phyloP scores from a whole-genome alignment of 2,329 filamentous ascomycete genomes.

The Paramyrothecium roridum region DNA sequence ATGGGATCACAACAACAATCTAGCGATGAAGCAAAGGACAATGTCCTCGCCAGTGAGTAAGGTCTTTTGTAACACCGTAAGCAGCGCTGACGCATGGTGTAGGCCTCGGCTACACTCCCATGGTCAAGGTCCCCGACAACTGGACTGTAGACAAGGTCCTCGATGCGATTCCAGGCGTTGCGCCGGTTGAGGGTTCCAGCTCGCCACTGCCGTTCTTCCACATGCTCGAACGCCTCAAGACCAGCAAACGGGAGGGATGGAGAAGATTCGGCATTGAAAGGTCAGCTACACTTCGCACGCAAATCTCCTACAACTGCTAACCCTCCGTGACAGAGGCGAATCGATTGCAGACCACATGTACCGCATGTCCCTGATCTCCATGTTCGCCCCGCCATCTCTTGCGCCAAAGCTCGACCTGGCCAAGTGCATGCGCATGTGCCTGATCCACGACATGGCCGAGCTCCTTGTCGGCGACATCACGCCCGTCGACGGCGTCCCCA shows the following conservation, averaged over 20 bases:
- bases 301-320: slow-evolving; percentile 2
- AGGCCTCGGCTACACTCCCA: slow-evolving; percentile 32
- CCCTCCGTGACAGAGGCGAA: slow-evolving; percentile 58
- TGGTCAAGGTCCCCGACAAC: slow-evolving; percentile 37
- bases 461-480: slow-evolving; percentile 95
- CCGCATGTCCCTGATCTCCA: slow-evolving; percentile 94
- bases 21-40: not conserved
- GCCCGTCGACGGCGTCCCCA: slow-evolving; percentile 80
- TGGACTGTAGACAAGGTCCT: slow-evolving; percentile 64
- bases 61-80: not conserved
- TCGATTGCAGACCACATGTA: slow-evolving; percentile 99
- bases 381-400: slow-evolving; percentile 80
- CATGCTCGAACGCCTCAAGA: slow-evolving; percentile 89
- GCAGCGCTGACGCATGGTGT: not conserved
- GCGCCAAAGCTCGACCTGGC: slow-evolving; percentile 69
- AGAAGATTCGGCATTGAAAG: slow-evolving; percentile 74
- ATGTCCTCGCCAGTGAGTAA: not conserved
- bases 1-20: slow-evolving; percentile 7
- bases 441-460: slow-evolving; percentile 98
- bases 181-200: slow-evolving; percentile 56
- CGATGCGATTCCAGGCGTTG: slow-evolving; percentile 51
- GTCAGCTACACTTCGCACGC: slow-evolving; percentile 28
- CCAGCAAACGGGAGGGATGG: slow-evolving; percentile 95
- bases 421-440: slow-evolving; percentile 90
- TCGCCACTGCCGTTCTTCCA: slow-evolving; percentile 93